Evolutionary conservation across 768 basidiomycete genomes (phyloP).

Genomic region (Pseudohyphozyma bogoriensis): DNA sequence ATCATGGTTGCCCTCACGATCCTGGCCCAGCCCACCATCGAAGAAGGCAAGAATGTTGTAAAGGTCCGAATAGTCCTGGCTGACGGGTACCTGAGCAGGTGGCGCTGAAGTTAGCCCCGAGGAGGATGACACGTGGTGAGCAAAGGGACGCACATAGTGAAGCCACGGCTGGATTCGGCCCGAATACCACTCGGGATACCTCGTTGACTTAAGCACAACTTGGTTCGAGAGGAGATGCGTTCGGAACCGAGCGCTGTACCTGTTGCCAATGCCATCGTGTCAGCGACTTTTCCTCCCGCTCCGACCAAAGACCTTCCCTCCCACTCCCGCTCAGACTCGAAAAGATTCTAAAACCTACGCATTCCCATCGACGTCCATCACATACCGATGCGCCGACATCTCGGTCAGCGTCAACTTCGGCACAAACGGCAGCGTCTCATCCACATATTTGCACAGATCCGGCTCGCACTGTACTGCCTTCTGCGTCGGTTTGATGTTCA

Average conservation of each 20-base stretch:
- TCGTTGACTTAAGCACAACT: constrained; percentile 57
- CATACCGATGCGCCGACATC: neutral
- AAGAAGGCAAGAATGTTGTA: constrained; percentile 65
- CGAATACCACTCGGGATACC: constrained; percentile 77
- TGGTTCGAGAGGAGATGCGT: neutral
- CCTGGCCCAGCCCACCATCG: constrained; percentile 42
- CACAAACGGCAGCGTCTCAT: neutral
- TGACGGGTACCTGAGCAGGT: constrained; percentile 31
- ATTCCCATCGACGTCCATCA: neutral
- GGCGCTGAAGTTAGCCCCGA: neutral
- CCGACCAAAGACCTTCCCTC: too few relatives aligned
- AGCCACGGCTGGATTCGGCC: constrained; percentile 88
- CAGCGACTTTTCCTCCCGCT: too few relatives aligned
- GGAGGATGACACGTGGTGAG: too few relatives aligned
- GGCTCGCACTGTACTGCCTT: neutral
- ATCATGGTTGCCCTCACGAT: constrained; percentile 48
- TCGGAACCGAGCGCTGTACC: neutral
- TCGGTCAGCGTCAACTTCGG: neutral
- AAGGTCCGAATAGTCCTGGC: constrained; percentile 37
- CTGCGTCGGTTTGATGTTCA: neutral
- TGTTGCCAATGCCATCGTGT: too few relatives aligned
- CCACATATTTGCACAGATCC: neutral
- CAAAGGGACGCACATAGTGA: constrained; percentile 32
- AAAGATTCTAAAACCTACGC: neutral
- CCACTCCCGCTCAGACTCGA: too few relatives aligned